Conservation (phyloP, 345 rosid genomes). For the Physaria fendleri region DNA sequence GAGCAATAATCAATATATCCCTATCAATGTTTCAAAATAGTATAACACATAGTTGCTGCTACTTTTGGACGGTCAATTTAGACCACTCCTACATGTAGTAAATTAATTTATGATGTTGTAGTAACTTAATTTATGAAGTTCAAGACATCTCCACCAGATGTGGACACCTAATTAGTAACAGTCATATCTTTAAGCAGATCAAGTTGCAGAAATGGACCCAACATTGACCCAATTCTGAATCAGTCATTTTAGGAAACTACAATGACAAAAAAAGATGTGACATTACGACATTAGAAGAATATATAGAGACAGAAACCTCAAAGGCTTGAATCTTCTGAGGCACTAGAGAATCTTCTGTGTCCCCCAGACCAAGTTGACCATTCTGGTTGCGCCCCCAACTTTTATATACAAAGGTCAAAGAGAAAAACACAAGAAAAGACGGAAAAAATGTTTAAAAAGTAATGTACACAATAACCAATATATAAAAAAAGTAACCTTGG, state of each 20-base stretch:
- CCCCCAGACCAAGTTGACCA: constrained; percentile 98
- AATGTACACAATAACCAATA: neutral
- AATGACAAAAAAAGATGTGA: neutral
- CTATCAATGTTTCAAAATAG: neutral
- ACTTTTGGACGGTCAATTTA: neutral
- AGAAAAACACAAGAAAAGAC: neutral
- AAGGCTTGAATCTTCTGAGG: constrained; percentile 88
- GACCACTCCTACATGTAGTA: neutral
- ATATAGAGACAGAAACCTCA: constrained; percentile 45
- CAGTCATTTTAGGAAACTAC: constrained; percentile 7
- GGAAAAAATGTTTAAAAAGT: neutral
- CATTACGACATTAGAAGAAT: neutral
- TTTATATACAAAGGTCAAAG: constrained; percentile 26
- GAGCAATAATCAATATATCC: neutral
- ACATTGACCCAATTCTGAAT: neutral
- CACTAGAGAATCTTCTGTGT: constrained; percentile 75
- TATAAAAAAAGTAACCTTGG: neutral
- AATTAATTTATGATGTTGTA: neutral
- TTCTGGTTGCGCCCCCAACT: constrained; percentile 99
- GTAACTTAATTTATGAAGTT: neutral
- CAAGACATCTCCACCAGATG: constrained; percentile 4
- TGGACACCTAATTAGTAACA: constrained; percentile 15
- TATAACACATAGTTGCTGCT: neutral
- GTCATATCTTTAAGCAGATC: constrained; percentile 3
- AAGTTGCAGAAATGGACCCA: constrained; percentile 17